Conservation (phyloP, 192 early-diverging fungal genomes). For the Phycomyces nitens region DNA sequence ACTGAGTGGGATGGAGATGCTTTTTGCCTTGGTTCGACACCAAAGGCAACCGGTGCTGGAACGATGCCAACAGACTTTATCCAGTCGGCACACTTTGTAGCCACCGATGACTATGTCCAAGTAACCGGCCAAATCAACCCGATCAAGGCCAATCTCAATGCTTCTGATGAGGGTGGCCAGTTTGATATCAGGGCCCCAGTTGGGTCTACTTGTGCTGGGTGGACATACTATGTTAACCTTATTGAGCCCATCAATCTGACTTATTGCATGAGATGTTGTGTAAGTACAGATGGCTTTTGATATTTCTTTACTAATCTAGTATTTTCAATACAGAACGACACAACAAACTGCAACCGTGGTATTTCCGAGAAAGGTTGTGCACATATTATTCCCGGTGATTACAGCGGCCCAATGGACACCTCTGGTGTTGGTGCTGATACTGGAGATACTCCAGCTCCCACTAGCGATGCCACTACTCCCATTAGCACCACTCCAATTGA, state of each 20-base stretch:
- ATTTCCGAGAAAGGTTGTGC: conserved; percentile 44
- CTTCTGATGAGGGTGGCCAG: conserved; percentile 47
- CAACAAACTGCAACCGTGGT: conserved; percentile 39
- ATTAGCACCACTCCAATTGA: too few species aligned
- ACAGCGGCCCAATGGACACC: conserved; percentile 29
- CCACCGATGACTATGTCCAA: conserved; percentile 45
- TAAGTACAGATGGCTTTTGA: conserved; percentile 11
- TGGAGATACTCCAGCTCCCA: background rate
- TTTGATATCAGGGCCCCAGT: conserved; percentile 43
- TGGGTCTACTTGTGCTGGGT: conserved; percentile 42
- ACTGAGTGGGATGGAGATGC: conserved; percentile 43
- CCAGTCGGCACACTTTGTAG: conserved; percentile 40
- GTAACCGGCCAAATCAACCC: conserved; percentile 49
- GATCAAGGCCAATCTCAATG: conserved; percentile 23
- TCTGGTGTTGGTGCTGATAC: background rate
- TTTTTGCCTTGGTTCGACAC: conserved; percentile 39
- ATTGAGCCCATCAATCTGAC: conserved; percentile 44
- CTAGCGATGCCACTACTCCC: too few species aligned
- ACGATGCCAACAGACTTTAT: conserved; percentile 47
- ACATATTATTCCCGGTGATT: conserved; percentile 43
- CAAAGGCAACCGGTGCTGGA: conserved; percentile 34
- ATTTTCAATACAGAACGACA: conserved; percentile 27
- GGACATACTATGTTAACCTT: conserved; percentile 49
- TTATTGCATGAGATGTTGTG: conserved; percentile 54
- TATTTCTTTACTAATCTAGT: background rate